Evolutionary conservation across 257 asterid species (phyloP), one percentile per base, ranked within the genome.

Genomic region (Fraxinus pennsylvanica): DNA sequence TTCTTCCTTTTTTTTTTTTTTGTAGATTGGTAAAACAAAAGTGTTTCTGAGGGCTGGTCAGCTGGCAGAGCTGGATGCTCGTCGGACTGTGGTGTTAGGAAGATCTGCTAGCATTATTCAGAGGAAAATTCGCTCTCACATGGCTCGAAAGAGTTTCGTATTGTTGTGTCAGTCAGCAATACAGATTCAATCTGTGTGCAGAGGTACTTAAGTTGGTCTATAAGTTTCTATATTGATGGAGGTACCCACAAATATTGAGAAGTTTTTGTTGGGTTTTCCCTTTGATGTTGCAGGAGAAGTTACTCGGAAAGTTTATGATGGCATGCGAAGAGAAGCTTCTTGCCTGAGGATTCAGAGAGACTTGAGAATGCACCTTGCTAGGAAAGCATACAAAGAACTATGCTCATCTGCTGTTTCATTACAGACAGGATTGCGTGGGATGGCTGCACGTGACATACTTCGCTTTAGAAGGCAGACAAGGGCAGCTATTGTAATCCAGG

Each of bases 21-120:
- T 88, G 88, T 84, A 96, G 99, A 93, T 96, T 81, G 99, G 99
- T 79, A 96, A 93, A 85, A 96, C 98, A 54, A 93, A 96, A 83
- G 97, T 96, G 80, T 96, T 96, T 87, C 83, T 96, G 75, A 88
- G 99, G 83, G 98, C 98, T 72, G 99, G 99, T 78, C 99, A 96
- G 85, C 91, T 96, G 98, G 99, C 98, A 14, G 99, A 92, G 82
- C 90, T 93, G 75, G 99, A 96, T 86, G 92, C 96, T 78, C 95
- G 96, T 74, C 91, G 99, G 85, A 86, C 94, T 66, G 98, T 92
- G 86, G 94, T 96, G 74, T 85, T 96, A 30, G 99, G 99, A 81
- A 90, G 92, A 91, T 93, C 99, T 36, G 99, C 99, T 1, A 89
- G 93, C 89, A 92, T 96, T 76, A 96, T 96, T 79, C 99, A 96